These are phyloP conservation scores for Fonsecaea multimorphosa DNA, from an alignment of 2,329 filamentous ascomycete species.

Conservation along the genomic window DNA sequence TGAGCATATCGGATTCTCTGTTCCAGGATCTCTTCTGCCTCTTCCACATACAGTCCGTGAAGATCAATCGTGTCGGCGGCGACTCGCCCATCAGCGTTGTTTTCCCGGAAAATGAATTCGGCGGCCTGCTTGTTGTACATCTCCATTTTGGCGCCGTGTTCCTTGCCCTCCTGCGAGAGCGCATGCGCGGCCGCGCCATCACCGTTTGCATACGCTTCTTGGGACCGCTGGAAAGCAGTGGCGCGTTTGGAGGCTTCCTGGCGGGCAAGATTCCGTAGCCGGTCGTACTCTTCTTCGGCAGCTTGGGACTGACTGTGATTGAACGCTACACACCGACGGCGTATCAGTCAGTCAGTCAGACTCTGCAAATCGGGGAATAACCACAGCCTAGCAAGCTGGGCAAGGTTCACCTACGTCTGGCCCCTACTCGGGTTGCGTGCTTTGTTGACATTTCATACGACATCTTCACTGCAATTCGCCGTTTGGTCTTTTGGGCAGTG, in stretches of 20 bases:
- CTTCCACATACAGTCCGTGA: conserved; percentile 92
- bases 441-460: conserved; percentile 49
- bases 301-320: conserved; percentile 71
- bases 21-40: conserved; percentile 89
- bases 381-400: neutral
- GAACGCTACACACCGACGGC: conserved; percentile 64
- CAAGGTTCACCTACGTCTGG: conserved; percentile 33
- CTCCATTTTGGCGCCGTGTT: conserved; percentile 82
- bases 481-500: neutral
- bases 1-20: conserved; percentile 81
- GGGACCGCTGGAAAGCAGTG: conserved; percentile 77
- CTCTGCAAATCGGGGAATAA: neutral
- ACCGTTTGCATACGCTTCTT: conserved; percentile 80
- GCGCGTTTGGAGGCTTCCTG: conserved; percentile 79
- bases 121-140: conserved; percentile 89
- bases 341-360: conserved; percentile 7
- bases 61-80: conserved; percentile 86
- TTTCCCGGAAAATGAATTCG: conserved; percentile 93
- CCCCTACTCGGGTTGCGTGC: conserved; percentile 44
- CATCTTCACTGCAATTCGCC: conserved; percentile 40
- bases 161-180: conserved; percentile 83
- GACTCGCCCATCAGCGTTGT: conserved; percentile 80
- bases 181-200: conserved; percentile 84
- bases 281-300: conserved; percentile 87
- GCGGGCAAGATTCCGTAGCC: conserved; percentile 81